Percentiles rank a stretch among this genome's conserved stretches.
Evolutionary conservation across 2,329 filamentous ascomycete species (phyloP).

Genomic region (Metarhizium humberi): DNA sequence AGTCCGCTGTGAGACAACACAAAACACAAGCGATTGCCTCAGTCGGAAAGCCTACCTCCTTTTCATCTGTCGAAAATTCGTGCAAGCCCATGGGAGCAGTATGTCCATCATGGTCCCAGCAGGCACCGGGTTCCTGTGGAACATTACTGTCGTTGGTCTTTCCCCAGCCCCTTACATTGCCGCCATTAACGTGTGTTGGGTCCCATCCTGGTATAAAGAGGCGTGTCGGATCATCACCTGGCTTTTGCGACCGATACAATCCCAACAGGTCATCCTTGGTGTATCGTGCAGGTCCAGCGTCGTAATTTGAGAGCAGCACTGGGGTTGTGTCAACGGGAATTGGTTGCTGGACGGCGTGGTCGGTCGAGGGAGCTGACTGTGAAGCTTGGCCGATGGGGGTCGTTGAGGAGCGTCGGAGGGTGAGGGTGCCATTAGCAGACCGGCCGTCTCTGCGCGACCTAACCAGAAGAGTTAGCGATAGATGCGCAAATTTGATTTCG

Average conservation of each 20-base stretch:
- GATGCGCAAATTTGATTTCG: neutral
- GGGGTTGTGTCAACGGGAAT: constrained; percentile 23
- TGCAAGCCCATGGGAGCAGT: constrained; percentile 63
- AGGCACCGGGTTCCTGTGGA: constrained; percentile 77
- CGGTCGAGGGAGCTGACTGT: constrained; percentile 25
- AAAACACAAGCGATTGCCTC: neutral
- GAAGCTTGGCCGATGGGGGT: constrained; percentile 38
- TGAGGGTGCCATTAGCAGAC: constrained; percentile 52
- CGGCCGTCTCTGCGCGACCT: constrained; percentile 52
- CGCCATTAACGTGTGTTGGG: constrained; percentile 60
- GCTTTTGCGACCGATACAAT: constrained; percentile 50
- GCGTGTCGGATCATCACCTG: constrained; percentile 45
- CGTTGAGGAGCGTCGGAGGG: constrained; percentile 54
- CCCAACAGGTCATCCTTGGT: constrained; percentile 70
- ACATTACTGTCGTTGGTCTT: constrained; percentile 65
- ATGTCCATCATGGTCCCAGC: constrained; percentile 71
- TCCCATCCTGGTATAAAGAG: constrained; percentile 74
- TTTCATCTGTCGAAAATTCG: constrained; percentile 57
- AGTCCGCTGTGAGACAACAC: neutral
- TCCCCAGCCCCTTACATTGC: constrained; percentile 60
- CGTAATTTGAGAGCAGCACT: constrained; percentile 21
- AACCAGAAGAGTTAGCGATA: neutral
- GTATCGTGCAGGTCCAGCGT: constrained; percentile 50
- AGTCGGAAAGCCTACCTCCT: constrained; percentile 36
- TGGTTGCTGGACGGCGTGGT: constrained; percentile 30